Evolutionary conservation across 164 flowering plant species (phyloP).

Genomic region (Macadamia tetraphylla): DNA sequence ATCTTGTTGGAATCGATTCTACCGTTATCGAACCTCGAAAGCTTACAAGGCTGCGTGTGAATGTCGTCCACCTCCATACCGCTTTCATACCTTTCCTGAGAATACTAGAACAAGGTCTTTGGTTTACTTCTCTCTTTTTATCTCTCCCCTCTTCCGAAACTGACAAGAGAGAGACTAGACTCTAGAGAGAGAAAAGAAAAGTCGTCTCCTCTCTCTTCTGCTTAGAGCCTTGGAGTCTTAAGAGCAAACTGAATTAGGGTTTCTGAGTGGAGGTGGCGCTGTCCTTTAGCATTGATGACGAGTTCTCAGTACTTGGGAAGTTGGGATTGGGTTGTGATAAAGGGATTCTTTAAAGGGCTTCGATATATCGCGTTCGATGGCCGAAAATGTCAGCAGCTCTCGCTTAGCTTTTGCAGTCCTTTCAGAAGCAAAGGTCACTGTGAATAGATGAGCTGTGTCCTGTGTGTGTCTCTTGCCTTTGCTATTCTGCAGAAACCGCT

Average conservation of each 20-base stretch:
- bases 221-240: background rate
- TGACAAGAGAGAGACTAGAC: background rate
- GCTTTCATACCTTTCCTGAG: slow-evolving; percentile 56
- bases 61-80: slow-evolving; percentile 71
- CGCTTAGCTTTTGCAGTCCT: slow-evolving; percentile 15
- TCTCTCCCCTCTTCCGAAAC: background rate
- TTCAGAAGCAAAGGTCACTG: slow-evolving; percentile 19
- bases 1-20: slow-evolving; percentile 26
- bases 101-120: background rate
- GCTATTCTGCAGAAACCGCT: slow-evolving; percentile 1
- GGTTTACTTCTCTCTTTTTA: background rate
- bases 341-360: slow-evolving; percentile 11
- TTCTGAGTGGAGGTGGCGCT: slow-evolving; percentile 23
- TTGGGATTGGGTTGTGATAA: slow-evolving; percentile 2
- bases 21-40: slow-evolving; percentile 42
- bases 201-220: background rate
- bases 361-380: slow-evolving; percentile 20
- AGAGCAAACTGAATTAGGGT: slow-evolving; percentile 8
- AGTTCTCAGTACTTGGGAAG: slow-evolving; percentile 7
- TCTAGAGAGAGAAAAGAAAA: background rate
- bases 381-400: slow-evolving; percentile 22
- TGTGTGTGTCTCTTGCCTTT: background rate
- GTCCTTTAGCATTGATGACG: slow-evolving; percentile 56
- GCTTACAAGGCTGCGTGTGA: slow-evolving; percentile 44
- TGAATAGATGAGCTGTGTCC: slow-evolving; percentile 15